Percentiles rank a stretch among this genome's conserved stretches.
Conservation (phyloP, 2,329 filamentous ascomycete species). For the Verticillium alfalfae region DNA sequence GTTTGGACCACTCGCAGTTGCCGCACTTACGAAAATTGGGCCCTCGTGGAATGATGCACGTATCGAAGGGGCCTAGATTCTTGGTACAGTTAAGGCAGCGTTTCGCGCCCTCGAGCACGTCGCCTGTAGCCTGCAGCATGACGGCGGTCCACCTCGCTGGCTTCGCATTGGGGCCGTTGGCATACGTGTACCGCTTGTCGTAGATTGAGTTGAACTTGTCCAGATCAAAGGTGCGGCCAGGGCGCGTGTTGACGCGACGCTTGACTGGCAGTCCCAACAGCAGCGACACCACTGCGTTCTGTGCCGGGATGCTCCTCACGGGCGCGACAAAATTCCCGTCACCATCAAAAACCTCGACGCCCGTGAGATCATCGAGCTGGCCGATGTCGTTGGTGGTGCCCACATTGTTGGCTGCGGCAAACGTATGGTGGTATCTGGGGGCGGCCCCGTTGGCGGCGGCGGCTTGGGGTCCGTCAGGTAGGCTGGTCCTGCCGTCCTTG, state of each 20-base stretch:
- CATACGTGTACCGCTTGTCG: constrained; percentile 33
- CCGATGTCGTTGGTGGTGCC: background rate
- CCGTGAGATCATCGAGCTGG: background rate
- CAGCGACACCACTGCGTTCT: constrained; percentile 32
- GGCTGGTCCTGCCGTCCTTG: background rate
- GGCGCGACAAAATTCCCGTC: constrained; percentile 30
- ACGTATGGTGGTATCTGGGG: background rate
- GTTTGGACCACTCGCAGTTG: constrained; percentile 45
- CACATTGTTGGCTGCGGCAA: background rate
- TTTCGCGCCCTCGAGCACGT: constrained; percentile 23
- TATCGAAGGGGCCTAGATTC: constrained; percentile 36
- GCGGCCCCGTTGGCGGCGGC: background rate
- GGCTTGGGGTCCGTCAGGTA: background rate
- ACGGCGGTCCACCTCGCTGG: constrained; percentile 37
- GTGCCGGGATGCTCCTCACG: constrained; percentile 26
- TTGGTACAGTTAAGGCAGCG: constrained; percentile 36
- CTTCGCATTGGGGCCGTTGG: constrained; percentile 13
- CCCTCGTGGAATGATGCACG: constrained; percentile 37
- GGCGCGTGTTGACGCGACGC: constrained; percentile 34
- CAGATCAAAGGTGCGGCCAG: constrained; percentile 32
- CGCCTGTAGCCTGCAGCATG: constrained; percentile 45
- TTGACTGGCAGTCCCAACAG: constrained; percentile 30
- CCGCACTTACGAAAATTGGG: constrained; percentile 39
- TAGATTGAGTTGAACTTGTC: constrained; percentile 33
- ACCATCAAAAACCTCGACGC: constrained; percentile 27